Evolutionary conservation across 2,329 filamentous ascomycete species (phyloP).

Genomic region (Alternaria ethzedia): DNA sequence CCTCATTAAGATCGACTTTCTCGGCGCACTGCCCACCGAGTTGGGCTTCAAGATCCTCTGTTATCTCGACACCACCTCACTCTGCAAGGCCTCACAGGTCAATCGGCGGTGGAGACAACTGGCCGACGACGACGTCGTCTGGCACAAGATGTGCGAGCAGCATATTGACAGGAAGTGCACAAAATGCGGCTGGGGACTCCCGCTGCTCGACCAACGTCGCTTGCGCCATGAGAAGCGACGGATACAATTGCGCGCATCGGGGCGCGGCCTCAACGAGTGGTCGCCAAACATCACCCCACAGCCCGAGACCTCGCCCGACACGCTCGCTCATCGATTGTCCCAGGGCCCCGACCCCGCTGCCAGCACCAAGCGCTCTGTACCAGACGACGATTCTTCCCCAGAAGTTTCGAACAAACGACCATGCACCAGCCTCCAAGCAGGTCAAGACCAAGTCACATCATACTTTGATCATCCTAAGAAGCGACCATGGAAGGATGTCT

Average conservation of each 20-base stretch:
- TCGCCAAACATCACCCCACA: slow-evolving; percentile 59
- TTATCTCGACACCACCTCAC: slow-evolving; percentile 88
- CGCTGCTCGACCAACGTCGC: slow-evolving; percentile 85
- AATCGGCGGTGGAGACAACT: slow-evolving; percentile 85
- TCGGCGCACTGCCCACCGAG: slow-evolving; percentile 86
- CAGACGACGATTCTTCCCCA: slow-evolving; percentile 31
- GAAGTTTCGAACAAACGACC: slow-evolving; percentile 42
- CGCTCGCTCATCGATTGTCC: slow-evolving; percentile 17
- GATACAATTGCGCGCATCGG: slow-evolving; percentile 73
- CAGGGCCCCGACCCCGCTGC: slow-evolving; percentile 23
- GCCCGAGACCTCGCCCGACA: slow-evolving; percentile 42
- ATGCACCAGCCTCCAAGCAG: slow-evolving; percentile 33
- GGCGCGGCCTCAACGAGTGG: slow-evolving; percentile 62
- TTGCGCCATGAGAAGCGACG: slow-evolving; percentile 86
- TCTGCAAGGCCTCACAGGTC: slow-evolving; percentile 96
- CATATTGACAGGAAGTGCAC: slow-evolving; percentile 93
- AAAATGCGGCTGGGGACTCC: slow-evolving; percentile 94
- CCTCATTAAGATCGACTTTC: slow-evolving; percentile 96
- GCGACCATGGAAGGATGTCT: slow-evolving; percentile 94
- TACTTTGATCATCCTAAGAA: slow-evolving; percentile 58
- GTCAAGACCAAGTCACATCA: slow-evolving; percentile 47
- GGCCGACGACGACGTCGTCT: slow-evolving; percentile 97
- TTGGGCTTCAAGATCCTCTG: slow-evolving; percentile 92
- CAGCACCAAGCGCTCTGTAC: slow-evolving; percentile 38
- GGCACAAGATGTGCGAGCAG: slow-evolving; percentile 98